Base-by-base conservation (phyloP, 495 filamentous ascomycete species). In the Neurospora sp. region DNA sequence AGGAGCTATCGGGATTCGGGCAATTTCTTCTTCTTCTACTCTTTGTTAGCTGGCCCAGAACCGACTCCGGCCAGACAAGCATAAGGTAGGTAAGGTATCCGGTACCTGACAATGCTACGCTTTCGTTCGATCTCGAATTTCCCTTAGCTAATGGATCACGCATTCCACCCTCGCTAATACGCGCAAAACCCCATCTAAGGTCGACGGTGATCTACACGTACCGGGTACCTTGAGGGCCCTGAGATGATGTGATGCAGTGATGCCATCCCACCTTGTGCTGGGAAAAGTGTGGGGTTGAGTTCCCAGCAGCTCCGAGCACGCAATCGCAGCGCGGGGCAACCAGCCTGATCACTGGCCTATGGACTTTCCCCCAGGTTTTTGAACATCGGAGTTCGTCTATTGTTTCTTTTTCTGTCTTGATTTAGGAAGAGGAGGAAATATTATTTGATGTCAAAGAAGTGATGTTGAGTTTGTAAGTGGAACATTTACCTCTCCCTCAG, bases 261-360 rank as follows among this genome's bases (percentile, higher is more conserved):
- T 65, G 27, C 53, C 53, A 48, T 48, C 44, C 44, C 44, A 48
- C 44, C 44, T 48, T 61, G 73, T 68, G 74, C 71, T 74, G 69
- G 75, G 71, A 68, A 72, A 70, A 42, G 69, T 70, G 76, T 77
- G 79, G 77, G 79, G 77, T 65, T 76, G 73, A 76, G 71, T 18
- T 41, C 35, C 73, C 46, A 73, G 53, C 53, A 61, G 22, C 53
- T 61, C 46, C 22, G 27, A 81, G 79, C 79, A 80, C 80, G 80
- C 79, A 77, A 80, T 81, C 75, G 76, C 77, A 72, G 76, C 77
- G 74, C 74, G 77, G 79, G 77, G 75, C 77, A 71, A 65, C 71
- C 22, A 18, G 53, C 22, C 53, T 16, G 22, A 31, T 61, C 27
- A 31, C 27, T 16, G 53, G 53, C 22, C 22, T 61, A 16, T 31